Evolutionary conservation across 345 rosid species (phyloP).

Genomic region (Iberis pinnata): DNA sequence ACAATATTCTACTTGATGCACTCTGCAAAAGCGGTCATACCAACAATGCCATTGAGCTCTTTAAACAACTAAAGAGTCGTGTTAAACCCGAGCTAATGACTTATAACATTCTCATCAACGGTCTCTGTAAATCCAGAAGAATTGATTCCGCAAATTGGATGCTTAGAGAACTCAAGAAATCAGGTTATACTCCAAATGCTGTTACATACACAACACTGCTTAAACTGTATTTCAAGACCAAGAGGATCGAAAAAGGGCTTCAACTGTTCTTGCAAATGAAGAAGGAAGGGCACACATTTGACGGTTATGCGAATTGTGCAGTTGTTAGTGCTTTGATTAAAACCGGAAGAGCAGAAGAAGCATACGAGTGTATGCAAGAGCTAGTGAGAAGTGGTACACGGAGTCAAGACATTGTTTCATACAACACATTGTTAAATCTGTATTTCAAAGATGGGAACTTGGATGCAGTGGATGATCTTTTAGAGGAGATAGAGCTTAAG

Average conservation of each 20-base stretch:
- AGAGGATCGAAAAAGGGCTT: conserved; percentile 53
- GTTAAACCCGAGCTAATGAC: conserved; percentile 51
- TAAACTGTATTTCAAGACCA: conserved; percentile 52
- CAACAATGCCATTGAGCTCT: conserved; percentile 46
- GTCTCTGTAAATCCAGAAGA: conserved; percentile 61
- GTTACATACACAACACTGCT: conserved; percentile 66
- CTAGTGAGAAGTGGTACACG: conserved; percentile 40
- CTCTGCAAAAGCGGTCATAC: conserved; percentile 61
- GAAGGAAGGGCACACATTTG: conserved; percentile 59
- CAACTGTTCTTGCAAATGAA: conserved; percentile 51
- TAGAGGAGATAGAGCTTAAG: conserved; percentile 17
- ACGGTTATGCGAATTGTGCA: conserved; percentile 66
- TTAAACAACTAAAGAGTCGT: conserved; percentile 46
- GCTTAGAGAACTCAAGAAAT: conserved; percentile 44
- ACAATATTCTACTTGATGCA: conserved; percentile 68
- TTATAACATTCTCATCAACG: conserved; percentile 65
- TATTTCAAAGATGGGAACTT: conserved; percentile 50
- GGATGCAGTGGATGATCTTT: conserved; percentile 39
- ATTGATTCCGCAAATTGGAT: conserved; percentile 47
- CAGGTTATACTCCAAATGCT: conserved; percentile 52
- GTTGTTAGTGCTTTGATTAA: conserved; percentile 64
- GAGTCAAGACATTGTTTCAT: conserved; percentile 33
- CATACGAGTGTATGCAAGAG: conserved; percentile 37
- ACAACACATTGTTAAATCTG: conserved; percentile 54
- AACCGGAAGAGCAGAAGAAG: conserved; percentile 45